A percentile compares a stretch with the other conserved stretches of the same genome.
Conservation (phyloP, 495 filamentous ascomycete genomes). For the Aspergillus nanangensis region DNA sequence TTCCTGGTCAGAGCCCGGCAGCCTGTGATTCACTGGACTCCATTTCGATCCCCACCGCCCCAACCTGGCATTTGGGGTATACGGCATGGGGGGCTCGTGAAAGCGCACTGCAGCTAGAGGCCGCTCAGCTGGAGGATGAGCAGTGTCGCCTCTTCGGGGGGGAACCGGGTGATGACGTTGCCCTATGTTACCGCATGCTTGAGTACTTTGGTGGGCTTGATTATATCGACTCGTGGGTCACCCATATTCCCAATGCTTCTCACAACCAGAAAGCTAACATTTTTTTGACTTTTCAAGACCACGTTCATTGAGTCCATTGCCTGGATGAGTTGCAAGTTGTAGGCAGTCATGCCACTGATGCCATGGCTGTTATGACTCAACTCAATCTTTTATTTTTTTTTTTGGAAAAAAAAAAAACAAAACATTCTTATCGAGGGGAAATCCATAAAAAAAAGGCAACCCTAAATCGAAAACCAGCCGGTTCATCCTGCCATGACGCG, state of each 20-base stretch:
- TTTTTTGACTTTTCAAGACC: conserved; percentile 8
- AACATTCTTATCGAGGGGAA: background rate
- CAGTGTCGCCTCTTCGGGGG: conserved; percentile 44
- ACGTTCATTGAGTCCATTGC: conserved; percentile 12
- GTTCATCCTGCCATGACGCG: background rate
- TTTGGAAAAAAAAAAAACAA: no score
- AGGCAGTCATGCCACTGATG: background rate
- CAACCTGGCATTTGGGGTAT: conserved; percentile 39
- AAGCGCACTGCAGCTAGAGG: conserved; percentile 16
- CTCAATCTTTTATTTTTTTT: no score
- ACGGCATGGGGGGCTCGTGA: conserved; percentile 35
- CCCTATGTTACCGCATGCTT: conserved; percentile 44
- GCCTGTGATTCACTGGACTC: conserved; percentile 4
- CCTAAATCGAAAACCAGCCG: background rate
- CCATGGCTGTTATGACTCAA: no score
- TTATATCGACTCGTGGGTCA: conserved; percentile 44
- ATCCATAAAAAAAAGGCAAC: background rate
- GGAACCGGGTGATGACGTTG: conserved; percentile 42
- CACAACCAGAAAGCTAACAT: background rate
- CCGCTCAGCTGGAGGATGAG: conserved; percentile 26
- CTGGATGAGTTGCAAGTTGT: conserved; percentile 10
- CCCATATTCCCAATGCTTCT: background rate
- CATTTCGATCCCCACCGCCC: conserved; percentile 26
- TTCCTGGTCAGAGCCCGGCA: conserved; percentile 7
- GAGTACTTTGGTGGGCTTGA: conserved; percentile 46